Evolutionary conservation across 345 rosid genomes (phyloP), one percentile per base, ranked within the genome.

Genomic region (Rhizophora mangle): DNA sequence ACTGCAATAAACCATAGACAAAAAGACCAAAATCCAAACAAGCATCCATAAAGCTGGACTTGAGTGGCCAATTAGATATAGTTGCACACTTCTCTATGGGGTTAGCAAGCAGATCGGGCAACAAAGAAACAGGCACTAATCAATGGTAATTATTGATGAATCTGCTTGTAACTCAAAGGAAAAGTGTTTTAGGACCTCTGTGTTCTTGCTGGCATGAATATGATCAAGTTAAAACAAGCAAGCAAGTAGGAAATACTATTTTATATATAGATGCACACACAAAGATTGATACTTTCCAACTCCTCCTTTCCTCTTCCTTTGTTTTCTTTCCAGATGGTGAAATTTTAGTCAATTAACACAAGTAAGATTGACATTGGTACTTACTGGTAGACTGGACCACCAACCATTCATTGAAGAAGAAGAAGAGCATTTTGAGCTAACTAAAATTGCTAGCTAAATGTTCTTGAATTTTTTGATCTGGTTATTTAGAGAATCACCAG

Each of bases 31-130:
- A 15, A 13, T 11, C 49, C 18, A 5, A 13, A 13, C 18, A 13
- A 13, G 2, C 4, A 3, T 39, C 46, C 1, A 39, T 10, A 8
- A 39, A 39, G 2, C 11, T 0, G 46, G 13, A 39, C 13, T 39
- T 9, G 46, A 39, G 10, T 39, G 46, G 46, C 46, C 15, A 39
- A 39, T 11, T 39, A 15, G 46, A 11, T 43, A 15, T 47, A 55
- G 29, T 24, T 49, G 63, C 52, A 64, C 27, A 51, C 34, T 60
- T 31, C 54, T 19, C 47, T 27, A 3, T 57, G 69, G 55, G 19
- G 53, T 57, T 62, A 58, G 11, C 54, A 58, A 58, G 11, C 54
- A 58, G 60, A 70, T 74, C 74, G 74, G 71, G 34, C 24, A 69
- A 62, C 46, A 63, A 68, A 16, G 37, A 61, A 53, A 69, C 30